Evolutionary conservation across 164 flowering plant species (phyloP).

Genomic region (Vitis riparia): DNA sequence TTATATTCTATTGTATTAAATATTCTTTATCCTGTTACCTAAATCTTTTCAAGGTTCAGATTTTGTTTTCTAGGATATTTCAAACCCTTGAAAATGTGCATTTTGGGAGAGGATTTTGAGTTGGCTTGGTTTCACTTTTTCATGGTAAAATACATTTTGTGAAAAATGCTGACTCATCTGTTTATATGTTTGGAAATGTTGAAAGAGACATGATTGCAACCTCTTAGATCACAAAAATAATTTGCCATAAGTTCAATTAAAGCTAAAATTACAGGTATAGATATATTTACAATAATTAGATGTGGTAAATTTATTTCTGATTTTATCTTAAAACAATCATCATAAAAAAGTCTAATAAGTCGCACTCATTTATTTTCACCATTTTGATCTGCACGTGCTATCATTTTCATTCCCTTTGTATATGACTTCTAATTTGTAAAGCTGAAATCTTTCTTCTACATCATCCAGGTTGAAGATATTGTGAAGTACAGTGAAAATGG

Average conservation of each 20-base stretch:
- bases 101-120: background rate
- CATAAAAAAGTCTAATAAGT: no score
- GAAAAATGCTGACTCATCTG: background rate
- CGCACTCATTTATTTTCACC: no score
- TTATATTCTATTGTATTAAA: slow-evolving; percentile 7
- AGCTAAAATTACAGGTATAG: background rate
- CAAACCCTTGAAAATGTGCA: background rate
- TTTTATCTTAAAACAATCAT: no score
- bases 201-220: background rate
- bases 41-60: no score
- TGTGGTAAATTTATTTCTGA: no score
- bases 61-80: no score
- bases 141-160: background rate
- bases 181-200: slow-evolving; percentile 1
- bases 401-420: no score
- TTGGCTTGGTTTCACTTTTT: background rate
- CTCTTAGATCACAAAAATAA: background rate
- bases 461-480: slow-evolving; percentile 47
- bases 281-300: background rate
- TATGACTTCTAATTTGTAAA: background rate
- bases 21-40: background rate
- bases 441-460: background rate
- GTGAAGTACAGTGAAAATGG: slow-evolving; percentile 53
- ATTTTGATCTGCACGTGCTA: no score
- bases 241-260: background rate